Evolutionary conservation across 208 protist genomes (phyloP).

Genomic region (Borovskyia barvae): DNA sequence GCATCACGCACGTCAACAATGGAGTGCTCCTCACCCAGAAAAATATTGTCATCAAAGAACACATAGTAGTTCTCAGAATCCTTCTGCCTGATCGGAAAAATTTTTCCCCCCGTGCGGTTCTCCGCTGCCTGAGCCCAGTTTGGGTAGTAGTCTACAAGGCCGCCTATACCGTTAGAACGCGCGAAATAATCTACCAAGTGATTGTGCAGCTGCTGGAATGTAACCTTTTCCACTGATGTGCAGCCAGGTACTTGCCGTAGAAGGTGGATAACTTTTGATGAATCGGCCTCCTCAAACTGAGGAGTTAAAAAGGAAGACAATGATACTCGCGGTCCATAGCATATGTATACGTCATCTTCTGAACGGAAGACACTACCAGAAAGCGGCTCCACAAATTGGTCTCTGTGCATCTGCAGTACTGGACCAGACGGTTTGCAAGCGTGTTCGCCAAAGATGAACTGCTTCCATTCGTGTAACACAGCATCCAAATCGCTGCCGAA

Average conservation of each 20-base stretch:
- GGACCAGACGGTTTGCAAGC: conserved; percentile 53
- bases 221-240: conserved; percentile 35
- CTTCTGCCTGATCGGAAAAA: conserved; percentile 59
- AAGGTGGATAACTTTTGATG: conserved; percentile 22
- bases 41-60: conserved; percentile 92
- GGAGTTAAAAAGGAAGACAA: conserved; percentile 29
- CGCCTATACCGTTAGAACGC: conserved; percentile 57
- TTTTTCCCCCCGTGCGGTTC: conserved; percentile 72
- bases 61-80: conserved; percentile 46
- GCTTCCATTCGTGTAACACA: conserved; percentile 77
- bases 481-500: conserved; percentile 79
- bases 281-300: conserved; percentile 21
- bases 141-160: conserved; percentile 89
- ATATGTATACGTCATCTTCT: conserved; percentile 62
- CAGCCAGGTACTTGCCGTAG: conserved; percentile 48
- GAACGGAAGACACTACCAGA: conserved; percentile 75
- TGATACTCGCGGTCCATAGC: conserved; percentile 57
- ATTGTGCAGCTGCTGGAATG: conserved; percentile 46
- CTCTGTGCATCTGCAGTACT: conserved; percentile 40
- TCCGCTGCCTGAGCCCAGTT: conserved; percentile 82
- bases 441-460: conserved; percentile 74
- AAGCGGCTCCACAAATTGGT: conserved; percentile 38
- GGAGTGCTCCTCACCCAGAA: conserved; percentile 74
- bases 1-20: conserved; percentile 85
- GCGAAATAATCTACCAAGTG: conserved; percentile 57